Percentiles rank a stretch among this genome's conserved stretches.
These are phyloP conservation scores for Neurospora terricola DNA, from an alignment of 495 filamentous ascomycete genomes.

Conservation along the genomic window DNA sequence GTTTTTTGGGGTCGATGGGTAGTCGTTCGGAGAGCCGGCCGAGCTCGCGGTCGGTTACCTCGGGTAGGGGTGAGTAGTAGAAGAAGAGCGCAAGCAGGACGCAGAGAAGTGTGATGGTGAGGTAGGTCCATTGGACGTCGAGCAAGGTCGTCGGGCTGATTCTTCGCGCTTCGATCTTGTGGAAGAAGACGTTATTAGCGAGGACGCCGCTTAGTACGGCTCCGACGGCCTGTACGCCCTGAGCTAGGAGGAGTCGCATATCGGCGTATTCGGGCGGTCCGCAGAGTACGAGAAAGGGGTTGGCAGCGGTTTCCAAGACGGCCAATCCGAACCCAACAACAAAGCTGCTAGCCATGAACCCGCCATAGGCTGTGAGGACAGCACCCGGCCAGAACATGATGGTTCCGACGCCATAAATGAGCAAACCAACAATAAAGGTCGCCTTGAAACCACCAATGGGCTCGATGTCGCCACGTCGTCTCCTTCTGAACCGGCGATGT, in stretches of 20 bases:
- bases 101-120: slow-evolving; percentile 62
- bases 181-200: slow-evolving; percentile 60
- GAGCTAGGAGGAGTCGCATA: slow-evolving; percentile 54
- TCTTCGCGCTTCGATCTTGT: slow-evolving; percentile 2
- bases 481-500: slow-evolving; percentile 22
- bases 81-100: slow-evolving; percentile 52
- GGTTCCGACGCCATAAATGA: slow-evolving; percentile 45
- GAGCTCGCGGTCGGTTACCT: slow-evolving; percentile 41
- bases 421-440: slow-evolving; percentile 51
- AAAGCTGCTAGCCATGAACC: slow-evolving; percentile 61
- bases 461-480: slow-evolving; percentile 5
- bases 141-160: slow-evolving; percentile 30
- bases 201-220: slow-evolving; percentile 57
- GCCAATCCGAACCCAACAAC: slow-evolving; percentile 60
- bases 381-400: slow-evolving; percentile 57
- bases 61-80: slow-evolving; percentile 48
- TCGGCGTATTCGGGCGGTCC: slow-evolving; percentile 45
- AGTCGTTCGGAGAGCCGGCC: slow-evolving; percentile 31
- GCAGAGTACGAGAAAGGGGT: slow-evolving; percentile 45
- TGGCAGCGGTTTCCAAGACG: slow-evolving; percentile 63
- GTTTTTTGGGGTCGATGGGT: slow-evolving; percentile 30
- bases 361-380: slow-evolving; percentile 50
- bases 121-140: slow-evolving; percentile 70
- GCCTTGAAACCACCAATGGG: slow-evolving; percentile 43
- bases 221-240: slow-evolving; percentile 58